A percentile compares a stretch with the other conserved stretches of the same genome.
Evolutionary conservation across 352 stramenopile species (phyloP).

Genomic region (Phytophthora macrochlamydospora): DNA sequence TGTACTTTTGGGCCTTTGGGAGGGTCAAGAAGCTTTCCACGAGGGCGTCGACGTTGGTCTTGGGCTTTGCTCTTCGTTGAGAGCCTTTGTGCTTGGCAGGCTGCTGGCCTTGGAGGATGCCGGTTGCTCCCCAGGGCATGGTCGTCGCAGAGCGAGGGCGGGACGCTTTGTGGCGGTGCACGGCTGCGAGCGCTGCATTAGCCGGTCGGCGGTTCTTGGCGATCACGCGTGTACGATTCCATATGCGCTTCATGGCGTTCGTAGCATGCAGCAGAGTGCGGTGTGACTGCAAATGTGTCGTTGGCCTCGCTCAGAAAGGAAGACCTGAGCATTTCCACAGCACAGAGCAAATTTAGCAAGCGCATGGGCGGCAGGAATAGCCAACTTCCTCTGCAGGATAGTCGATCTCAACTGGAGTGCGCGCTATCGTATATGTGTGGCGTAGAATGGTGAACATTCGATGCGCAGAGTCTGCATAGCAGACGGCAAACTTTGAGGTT

Average conservation of each 20-base stretch:
- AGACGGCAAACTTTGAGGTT: no score
- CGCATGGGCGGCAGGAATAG: background rate
- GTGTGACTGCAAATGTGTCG: background rate
- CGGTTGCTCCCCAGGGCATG: conserved; percentile 21
- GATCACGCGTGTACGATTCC: conserved; percentile 20
- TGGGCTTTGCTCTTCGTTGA: conserved; percentile 31
- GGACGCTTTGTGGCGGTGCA: conserved; percentile 20
- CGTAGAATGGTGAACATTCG: background rate
- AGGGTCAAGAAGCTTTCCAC: conserved; percentile 68
- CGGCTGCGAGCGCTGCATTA: conserved; percentile 21
- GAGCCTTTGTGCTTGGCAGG: conserved; percentile 21
- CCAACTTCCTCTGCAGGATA: background rate
- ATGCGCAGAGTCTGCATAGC: background rate
- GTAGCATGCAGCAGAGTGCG: conserved; percentile 7
- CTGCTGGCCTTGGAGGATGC: conserved; percentile 13
- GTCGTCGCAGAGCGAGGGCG: conserved; percentile 22
- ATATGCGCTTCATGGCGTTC: conserved; percentile 26
- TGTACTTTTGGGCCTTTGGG: conserved; percentile 60
- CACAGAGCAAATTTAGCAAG: background rate
- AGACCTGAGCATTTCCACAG: background rate
- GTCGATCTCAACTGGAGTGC: background rate
- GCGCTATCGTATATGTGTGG: background rate
- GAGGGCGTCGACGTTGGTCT: conserved; percentile 40
- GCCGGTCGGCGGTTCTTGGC: conserved; percentile 32
- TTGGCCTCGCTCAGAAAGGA: background rate